These are phyloP conservation scores for Candida methanosorbosa DNA, from an alignment of 805 yeast species.

Conservation along the genomic window DNA sequence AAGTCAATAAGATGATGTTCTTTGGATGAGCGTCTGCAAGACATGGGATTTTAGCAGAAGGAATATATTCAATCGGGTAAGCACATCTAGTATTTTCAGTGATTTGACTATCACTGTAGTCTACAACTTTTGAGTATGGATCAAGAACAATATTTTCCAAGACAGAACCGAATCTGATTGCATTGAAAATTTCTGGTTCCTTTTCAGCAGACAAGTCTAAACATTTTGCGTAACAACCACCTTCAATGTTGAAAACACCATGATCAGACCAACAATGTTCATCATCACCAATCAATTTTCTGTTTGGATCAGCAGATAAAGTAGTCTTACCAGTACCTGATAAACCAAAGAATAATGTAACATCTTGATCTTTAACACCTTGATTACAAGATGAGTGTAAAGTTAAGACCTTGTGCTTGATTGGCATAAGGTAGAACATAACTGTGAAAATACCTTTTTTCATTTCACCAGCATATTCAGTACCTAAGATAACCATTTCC, in stretches of 20 bases:
- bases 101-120: slow-evolving; percentile 70
- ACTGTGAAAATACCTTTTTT: slow-evolving; percentile 98
- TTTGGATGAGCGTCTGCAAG: slow-evolving; percentile 83
- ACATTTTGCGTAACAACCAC: slow-evolving; percentile 99
- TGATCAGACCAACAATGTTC: slow-evolving; percentile 99
- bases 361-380: slow-evolving; percentile 74
- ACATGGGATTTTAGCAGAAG: slow-evolving; percentile 95
- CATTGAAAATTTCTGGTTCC: slow-evolving; percentile 96
- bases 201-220: slow-evolving; percentile 80
- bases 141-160: slow-evolving; percentile 90
- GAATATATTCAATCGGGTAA: slow-evolving; percentile 94
- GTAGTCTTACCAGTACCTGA: slow-evolving; percentile 99
- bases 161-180: slow-evolving; percentile 90
- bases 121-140: slow-evolving; percentile 69
- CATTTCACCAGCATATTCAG: slow-evolving; percentile 99
- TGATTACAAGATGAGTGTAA: slow-evolving; percentile 94
- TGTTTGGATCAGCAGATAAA: slow-evolving; percentile 89
- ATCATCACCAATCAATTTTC: slow-evolving; percentile 94
- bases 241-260: slow-evolving; percentile 98
- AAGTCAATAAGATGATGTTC: slow-evolving; percentile 84
- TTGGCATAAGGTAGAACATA: slow-evolving; percentile 98
- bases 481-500: slow-evolving; percentile 99
- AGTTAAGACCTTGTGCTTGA: slow-evolving; percentile 82
- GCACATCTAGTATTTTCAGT: slow-evolving; percentile 99
- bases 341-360: slow-evolving; percentile 90